A percentile compares a stretch with the other conserved stretches of the same genome.
phyloP scores from a whole-genome alignment of 1,284 basidiomycete species.

The Kalmanozyma brasiliensis region DNA sequence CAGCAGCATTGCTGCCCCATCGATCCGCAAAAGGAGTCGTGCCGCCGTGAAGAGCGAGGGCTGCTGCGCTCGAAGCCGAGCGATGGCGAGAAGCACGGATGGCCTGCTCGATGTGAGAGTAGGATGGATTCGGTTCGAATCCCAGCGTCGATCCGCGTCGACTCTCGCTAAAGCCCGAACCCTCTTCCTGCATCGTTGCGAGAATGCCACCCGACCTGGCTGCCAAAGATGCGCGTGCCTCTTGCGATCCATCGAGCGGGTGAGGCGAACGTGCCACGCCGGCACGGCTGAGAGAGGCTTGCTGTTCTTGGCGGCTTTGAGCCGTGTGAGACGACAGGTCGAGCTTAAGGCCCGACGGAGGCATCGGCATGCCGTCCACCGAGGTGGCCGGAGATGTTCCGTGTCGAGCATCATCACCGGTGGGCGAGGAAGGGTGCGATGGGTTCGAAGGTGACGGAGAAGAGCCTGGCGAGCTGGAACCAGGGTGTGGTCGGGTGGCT shows the following conservation, averaged over 20 bases:
- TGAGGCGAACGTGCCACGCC: slow-evolving; percentile 39
- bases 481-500: slow-evolving; percentile 1
- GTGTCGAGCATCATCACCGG: slow-evolving; percentile 34
- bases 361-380: slow-evolving; percentile 22
- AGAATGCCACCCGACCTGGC: slow-evolving; percentile 31
- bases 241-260: slow-evolving; percentile 30
- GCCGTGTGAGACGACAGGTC: slow-evolving; percentile 15
- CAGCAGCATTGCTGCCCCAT: slow-evolving; percentile 33
- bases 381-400: slow-evolving; percentile 41
- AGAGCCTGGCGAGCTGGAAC: slow-evolving; percentile 24
- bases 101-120: slow-evolving; percentile 25
- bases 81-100: slow-evolving; percentile 45
- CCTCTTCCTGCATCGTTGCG: slow-evolving; percentile 49
- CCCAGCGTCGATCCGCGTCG: slow-evolving; percentile 32
- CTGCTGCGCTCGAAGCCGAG: slow-evolving; percentile 56
- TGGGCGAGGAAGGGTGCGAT: slow-evolving; percentile 37
- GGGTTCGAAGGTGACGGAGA: slow-evolving; percentile 28
- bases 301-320: slow-evolving; percentile 30
- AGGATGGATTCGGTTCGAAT: slow-evolving; percentile 14
- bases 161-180: slow-evolving; percentile 6
- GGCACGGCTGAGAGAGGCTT: slow-evolving; percentile 30
- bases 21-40: slow-evolving; percentile 24
- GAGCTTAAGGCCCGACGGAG: slow-evolving; percentile 28
- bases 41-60: slow-evolving; percentile 43
- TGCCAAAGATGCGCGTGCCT: slow-evolving; percentile 22